Base-by-base conservation (phyloP, 2,329 filamentous ascomycete species). In the Ceratocystis cubensis region DNA sequence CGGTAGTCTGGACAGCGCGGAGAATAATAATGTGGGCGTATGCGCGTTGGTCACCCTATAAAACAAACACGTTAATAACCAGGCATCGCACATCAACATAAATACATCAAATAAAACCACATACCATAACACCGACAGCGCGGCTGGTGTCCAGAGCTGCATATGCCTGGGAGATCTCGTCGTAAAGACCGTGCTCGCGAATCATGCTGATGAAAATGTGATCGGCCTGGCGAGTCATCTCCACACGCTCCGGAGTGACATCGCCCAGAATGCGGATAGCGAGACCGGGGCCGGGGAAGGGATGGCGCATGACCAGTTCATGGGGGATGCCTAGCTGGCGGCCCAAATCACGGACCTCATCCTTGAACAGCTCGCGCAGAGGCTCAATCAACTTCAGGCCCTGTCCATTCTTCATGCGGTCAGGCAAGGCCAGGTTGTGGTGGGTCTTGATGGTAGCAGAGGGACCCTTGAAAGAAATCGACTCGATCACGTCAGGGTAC, bases 181-280 rank as follows among this genome's bases (percentile, higher is more conserved):
- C 76, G 74, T 93, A 93, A 25, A 91, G 75, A 10, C 88, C 88
- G 0, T 87, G 87, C 66, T 83, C 82, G 71, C 79, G 80, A 76
- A 93, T 92, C 81, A 87, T 85, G 69, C 81, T 80, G 71, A 92
- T 91, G 77, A 89, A 92, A 72, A 93, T 92, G 61, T 67, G 73
- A 72, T 92, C 89, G 1, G 88, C 89, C 73, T 88, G 79, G n/a
- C 89, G 79, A 1, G 85, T 89, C 69, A 96, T 94, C 66, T 84
- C 84, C 17, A 96, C 87, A 53, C 88, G 84, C 73, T 92, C 88
- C 1, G 80, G 81, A 1, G 89, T 96, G 15, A 96, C 86, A 71
- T 95, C 91, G 45, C 92, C 92, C 0, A 96, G 79, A 68, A 96
- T 87, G 65, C 89, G 82, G 70, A 94, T 88, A 15, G 83, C 90